Evolutionary conservation across 371 early-diverging fungal genomes (phyloP), one percentile per base, ranked within the genome.

Genomic region (Lichtheimia hyalospora): DNA sequence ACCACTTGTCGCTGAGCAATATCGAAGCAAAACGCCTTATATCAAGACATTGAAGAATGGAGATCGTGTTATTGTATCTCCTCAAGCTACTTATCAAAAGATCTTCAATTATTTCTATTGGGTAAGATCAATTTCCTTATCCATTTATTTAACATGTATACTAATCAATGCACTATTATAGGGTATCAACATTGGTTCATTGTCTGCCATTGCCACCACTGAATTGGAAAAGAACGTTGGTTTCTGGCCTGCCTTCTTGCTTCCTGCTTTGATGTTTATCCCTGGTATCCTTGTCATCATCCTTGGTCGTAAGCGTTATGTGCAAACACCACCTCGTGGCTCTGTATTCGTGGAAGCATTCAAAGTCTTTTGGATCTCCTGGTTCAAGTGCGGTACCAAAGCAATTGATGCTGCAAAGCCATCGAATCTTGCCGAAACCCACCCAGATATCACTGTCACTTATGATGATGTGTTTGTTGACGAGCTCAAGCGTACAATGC

Each of bases 401-500:
- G 71, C 66, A 49, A 42, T 79, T 40, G 71, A 70, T 16, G 68
- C 64, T 7, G 68, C 67, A 60, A 79, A 79, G 42, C 79, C 76
- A 1, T 71, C 74, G 12, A 63, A 61, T 14, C 59, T 79, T 7
- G 57, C 61, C 12, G 43, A 39, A 0, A 54, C 58, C 2, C 71
- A 71, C 25, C 79, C 79, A 15, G 73, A 79, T 41, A 20, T 79
- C 8, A 57, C 56, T 23, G 70, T 63, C 23, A 74, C 73, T 23
- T 91, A 90, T 90, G 84, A 87, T 56, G 86, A 89, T 71, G 70
- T 77, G 53, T 91, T 90, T 65, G 87, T 91, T n/a, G 78, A 85
- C 24, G 90, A 89, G 69, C 72, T 91, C 63, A 77, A 77, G 63
- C 74, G 76, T 49, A 74, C 87, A 3, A 68, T 89, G 49, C 74